Evolutionary conservation across 495 filamentous ascomycete species (phyloP).

Genomic region (Extremus antarcticus): DNA sequence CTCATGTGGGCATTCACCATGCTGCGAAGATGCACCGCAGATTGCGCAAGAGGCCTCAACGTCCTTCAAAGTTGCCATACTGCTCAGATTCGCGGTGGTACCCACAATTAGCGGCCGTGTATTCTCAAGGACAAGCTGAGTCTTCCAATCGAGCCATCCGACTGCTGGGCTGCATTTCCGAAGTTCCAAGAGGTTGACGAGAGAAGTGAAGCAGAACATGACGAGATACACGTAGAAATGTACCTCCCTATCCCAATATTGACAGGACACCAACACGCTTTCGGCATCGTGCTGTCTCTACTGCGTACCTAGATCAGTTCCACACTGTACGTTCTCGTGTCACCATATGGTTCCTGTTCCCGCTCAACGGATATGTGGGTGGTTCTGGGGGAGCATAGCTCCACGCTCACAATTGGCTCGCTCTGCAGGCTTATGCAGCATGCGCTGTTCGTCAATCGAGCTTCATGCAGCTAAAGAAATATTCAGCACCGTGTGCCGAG

Average conservation of each 20-base stretch:
- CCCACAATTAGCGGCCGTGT: no score
- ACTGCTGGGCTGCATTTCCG: no score
- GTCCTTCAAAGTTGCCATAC: background rate
- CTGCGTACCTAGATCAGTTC: background rate
- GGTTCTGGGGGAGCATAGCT: background rate
- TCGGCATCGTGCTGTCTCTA: background rate
- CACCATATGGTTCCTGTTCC: conserved; percentile 3
- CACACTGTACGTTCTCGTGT: conserved; percentile 2
- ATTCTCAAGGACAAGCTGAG: no score
- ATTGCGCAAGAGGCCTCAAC: conserved; percentile 18
- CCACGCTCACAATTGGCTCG: conserved; percentile 4
- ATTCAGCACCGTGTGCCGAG: background rate
- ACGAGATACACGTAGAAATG: background rate
- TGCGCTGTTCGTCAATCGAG: conserved; percentile 6
- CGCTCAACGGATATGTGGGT: background rate
- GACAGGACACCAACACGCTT: background rate
- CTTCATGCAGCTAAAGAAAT: background rate
- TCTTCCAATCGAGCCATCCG: no score
- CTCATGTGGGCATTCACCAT: conserved; percentile 17
- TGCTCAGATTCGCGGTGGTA: background rate
- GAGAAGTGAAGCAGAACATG: background rate
- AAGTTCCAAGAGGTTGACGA: no score
- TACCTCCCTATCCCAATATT: background rate
- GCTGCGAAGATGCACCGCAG: conserved; percentile 13
- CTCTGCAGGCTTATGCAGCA: conserved; percentile 9